Evolutionary conservation across 345 rosid genomes (phyloP).

Genomic region (Gossypium stocksii): DNA sequence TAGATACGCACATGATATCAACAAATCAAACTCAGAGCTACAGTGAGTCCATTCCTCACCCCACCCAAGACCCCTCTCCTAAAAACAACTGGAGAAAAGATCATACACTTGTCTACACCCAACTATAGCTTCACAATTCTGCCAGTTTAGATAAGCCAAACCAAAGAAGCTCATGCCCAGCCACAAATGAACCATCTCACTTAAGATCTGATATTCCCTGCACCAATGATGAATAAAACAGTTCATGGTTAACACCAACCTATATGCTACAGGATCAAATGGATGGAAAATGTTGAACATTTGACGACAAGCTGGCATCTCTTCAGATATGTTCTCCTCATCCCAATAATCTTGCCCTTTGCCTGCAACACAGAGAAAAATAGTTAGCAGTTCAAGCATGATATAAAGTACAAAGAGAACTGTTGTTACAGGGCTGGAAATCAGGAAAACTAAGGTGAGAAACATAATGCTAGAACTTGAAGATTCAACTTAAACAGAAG

Average conservation of each 20-base stretch:
- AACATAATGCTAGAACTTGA: neutral
- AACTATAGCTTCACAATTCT: conserved; percentile 4
- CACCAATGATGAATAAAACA: neutral
- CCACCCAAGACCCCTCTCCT: neutral
- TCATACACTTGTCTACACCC: neutral
- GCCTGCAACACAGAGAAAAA: conserved; percentile 39
- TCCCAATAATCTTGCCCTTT: conserved; percentile 87
- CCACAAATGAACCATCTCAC: neutral
- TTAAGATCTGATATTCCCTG: neutral
- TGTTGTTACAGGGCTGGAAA: neutral
- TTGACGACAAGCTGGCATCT: conserved; percentile 91
- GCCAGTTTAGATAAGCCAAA: neutral
- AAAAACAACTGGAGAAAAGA: neutral
- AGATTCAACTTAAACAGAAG: neutral
- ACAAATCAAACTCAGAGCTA: neutral
- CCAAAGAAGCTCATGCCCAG: neutral
- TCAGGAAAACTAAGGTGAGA: neutral
- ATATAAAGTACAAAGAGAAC: neutral
- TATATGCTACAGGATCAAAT: conserved; percentile 96
- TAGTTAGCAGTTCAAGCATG: neutral
- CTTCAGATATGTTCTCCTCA: conserved; percentile 74
- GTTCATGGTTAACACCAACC: conserved; percentile 38
- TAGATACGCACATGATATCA: neutral
- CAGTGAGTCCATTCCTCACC: neutral
- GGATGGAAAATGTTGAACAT: conserved; percentile 99